A percentile compares a stretch with the other conserved stretches of the same genome.
phyloP scores from a whole-genome alignment of 257 asterid species.

The Jasminum sambac region DNA sequence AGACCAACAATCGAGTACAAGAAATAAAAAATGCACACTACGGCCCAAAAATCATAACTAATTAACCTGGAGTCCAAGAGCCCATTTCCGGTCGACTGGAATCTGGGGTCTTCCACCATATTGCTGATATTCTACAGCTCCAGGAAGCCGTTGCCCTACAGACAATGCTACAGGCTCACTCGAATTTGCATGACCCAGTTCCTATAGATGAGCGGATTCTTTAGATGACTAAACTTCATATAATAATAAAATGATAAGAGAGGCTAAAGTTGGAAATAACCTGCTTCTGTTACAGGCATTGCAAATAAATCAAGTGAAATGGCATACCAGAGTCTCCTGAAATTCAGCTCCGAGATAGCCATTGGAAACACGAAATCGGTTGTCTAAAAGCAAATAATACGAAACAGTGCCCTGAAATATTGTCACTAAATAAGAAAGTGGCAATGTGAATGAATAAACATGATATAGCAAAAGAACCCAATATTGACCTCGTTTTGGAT shows the following conservation, averaged over 20 bases:
- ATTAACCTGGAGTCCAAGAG: slow-evolving; percentile 95
- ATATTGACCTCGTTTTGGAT: slow-evolving; percentile 77
- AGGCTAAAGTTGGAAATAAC: background rate
- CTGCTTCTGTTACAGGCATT: slow-evolving; percentile 1
- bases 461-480: background rate
- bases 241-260: no score
- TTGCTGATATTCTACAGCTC: slow-evolving; percentile 59
- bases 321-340: slow-evolving; percentile 68
- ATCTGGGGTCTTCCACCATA: slow-evolving; percentile 58
- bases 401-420: slow-evolving; percentile 80
- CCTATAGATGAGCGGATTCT: slow-evolving; percentile 40
- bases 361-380: slow-evolving; percentile 68
- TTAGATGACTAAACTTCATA: slow-evolving; percentile 10
- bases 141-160: slow-evolving; percentile 59
- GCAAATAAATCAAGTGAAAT: slow-evolving; percentile 11
- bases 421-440: slow-evolving; percentile 23
- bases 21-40: background rate
- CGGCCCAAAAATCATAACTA: slow-evolving; percentile 21
- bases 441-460: slow-evolving; percentile 13
- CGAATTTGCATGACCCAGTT: slow-evolving; percentile 47
- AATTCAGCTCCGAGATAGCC: slow-evolving; percentile 95
- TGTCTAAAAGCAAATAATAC: slow-evolving; percentile 83
- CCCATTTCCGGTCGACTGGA: slow-evolving; percentile 78
- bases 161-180: slow-evolving; percentile 54
- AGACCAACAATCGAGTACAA: background rate